These are phyloP conservation scores for Fusarium euwallaceae DNA, from an alignment of 2,329 filamentous ascomycete genomes.

Conservation along the genomic window DNA sequence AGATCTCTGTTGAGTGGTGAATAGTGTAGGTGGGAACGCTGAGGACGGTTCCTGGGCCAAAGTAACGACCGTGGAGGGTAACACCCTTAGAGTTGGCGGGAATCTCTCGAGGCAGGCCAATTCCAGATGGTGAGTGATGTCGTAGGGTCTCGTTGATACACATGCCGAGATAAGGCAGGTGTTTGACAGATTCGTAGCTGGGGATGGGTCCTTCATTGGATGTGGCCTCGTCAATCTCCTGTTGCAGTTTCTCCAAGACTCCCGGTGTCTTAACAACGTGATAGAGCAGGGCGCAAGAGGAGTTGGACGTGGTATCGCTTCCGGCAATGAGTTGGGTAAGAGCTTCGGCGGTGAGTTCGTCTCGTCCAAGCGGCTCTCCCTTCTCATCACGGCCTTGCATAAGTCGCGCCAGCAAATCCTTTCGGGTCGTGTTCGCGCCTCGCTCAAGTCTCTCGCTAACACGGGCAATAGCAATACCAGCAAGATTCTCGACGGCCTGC, in stretches of 20 bases:
- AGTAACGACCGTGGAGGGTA: constrained; percentile 75
- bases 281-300: constrained; percentile 86
- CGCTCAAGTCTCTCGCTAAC: constrained; percentile 81
- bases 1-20: constrained; percentile 80
- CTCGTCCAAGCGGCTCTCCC: constrained; percentile 79
- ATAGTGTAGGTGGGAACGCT: constrained; percentile 87
- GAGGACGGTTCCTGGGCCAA: constrained; percentile 81
- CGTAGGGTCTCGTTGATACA: constrained; percentile 89
- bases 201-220: constrained; percentile 74
- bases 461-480: constrained; percentile 87
- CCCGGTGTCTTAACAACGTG: constrained; percentile 78
- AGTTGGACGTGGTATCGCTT: constrained; percentile 82
- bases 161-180: constrained; percentile 80
- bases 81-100: constrained; percentile 74
- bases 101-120: constrained; percentile 84
- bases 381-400: constrained; percentile 89
- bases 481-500: constrained; percentile 81
- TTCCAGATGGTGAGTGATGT: constrained; percentile 86
- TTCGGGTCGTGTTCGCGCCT: constrained; percentile 72
- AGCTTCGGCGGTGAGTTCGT: constrained; percentile 89
- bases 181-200: constrained; percentile 77
- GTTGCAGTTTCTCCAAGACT: constrained; percentile 78
- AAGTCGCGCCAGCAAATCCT: constrained; percentile 84
- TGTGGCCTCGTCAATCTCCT: constrained; percentile 78
- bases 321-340: constrained; percentile 89